Base-by-base conservation (phyloP, 495 filamentous ascomycete genomes). In the Aspergillus kassunensis region DNA sequence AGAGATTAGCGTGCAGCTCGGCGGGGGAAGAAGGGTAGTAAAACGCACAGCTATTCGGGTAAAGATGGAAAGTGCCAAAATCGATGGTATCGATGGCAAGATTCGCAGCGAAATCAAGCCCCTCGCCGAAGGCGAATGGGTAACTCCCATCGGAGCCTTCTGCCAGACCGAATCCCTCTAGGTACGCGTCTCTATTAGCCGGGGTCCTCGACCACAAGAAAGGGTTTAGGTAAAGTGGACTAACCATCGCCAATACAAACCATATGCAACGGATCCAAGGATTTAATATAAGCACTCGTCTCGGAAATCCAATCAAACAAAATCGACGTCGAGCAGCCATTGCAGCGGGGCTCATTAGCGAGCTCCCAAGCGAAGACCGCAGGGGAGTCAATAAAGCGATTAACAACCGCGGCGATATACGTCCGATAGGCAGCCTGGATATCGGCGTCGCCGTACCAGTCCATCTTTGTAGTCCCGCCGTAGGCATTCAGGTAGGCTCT, bases 361-460 rank as follows among this genome's bases (percentile, higher is more conserved):
- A 89, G 68, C 58, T 89, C 84, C 86, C 86, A 90, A 0, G 83
- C 80, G 60, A 89, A 83, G 54, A 89, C 71, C 1, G 86, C 80
- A 0, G 75, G 51, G 1, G 77, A 81, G 36, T 63, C 71, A n/a
- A 58, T 68, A 61, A 87, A 88, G 8, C 84, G 78, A 19, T 63
- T 66, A 0, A 90, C 71, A 7, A 89, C 76, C 6, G 82, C 71
- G 40, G 77, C 62, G 63, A 88, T 78, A 67, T 88, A 89, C 5
- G 63, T 72, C 31, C 77, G 74, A 68, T 87, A 90, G 20, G 79
- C 74, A 3, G 69, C 62, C 61, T 89, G 84, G 10, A 80, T 79
- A 18, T 55, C 48, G 3, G 65, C 54, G 54, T 80, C 72, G 21
- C 76, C 81, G 66, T 85, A 89, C 75, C 79, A 88, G 16, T 45